Conservation (phyloP, 2,329 filamentous ascomycete species). For the Fusarium sp. region DNA sequence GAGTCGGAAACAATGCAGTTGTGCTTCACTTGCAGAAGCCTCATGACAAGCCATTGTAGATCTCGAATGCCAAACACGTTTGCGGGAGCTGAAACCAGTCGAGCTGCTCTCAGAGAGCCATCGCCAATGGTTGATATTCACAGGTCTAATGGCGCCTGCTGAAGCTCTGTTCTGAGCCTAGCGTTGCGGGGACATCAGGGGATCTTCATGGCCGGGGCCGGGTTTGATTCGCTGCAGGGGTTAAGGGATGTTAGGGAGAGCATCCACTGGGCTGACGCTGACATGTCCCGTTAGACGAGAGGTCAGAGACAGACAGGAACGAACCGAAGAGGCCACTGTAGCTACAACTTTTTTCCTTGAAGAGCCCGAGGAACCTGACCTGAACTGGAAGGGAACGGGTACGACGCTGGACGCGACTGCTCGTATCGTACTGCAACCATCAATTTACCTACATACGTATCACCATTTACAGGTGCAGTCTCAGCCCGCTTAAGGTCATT, state of each 20-base stretch:
- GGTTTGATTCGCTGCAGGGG: constrained; percentile 36
- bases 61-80: constrained; percentile 8
- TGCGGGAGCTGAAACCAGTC: constrained; percentile 20
- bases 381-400: neutral
- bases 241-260: constrained; percentile 11
- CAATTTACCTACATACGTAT: constrained; percentile 16
- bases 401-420: constrained; percentile 21
- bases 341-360: constrained; percentile 47
- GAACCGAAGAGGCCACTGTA: constrained; percentile 51
- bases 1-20: neutral
- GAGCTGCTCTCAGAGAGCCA: constrained; percentile 7
- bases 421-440: constrained; percentile 25
- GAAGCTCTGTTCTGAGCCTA: constrained; percentile 29
- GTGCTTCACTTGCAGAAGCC: neutral
- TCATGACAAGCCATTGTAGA: neutral
- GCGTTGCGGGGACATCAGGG: constrained; percentile 29
- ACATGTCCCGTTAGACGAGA: constrained; percentile 2
- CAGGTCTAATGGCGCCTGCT: constrained; percentile 16
- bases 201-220: constrained; percentile 29
- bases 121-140: constrained; percentile 20
- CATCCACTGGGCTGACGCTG: constrained; percentile 30
- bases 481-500: constrained; percentile 25
- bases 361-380: neutral
- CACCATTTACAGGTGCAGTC: constrained; percentile 25
- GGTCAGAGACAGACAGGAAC: constrained; percentile 8